These are phyloP conservation scores for Sedum album DNA, from an alignment of 164 flowering plant genomes.

Conservation along the genomic window DNA sequence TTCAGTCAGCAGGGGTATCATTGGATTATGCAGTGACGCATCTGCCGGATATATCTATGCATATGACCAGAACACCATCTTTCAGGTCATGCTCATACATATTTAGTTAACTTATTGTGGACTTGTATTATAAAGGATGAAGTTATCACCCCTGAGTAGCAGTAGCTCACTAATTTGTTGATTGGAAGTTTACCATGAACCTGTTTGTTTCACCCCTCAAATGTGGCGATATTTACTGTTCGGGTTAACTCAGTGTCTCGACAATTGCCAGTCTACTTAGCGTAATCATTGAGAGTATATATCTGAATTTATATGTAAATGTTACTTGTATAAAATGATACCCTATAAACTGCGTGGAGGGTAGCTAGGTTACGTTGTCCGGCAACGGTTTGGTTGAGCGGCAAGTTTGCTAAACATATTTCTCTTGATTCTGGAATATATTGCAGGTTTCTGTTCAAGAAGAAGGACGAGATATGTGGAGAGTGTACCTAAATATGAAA, in stretches of 20 bases:
- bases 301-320: background rate
- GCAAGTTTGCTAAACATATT: constrained; percentile 1
- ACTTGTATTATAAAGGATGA: background rate
- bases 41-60: constrained; percentile 97
- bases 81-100: constrained; percentile 51
- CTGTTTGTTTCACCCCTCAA: background rate
- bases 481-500: constrained; percentile 85
- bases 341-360: background rate
- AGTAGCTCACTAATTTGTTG: background rate
- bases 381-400: background rate
- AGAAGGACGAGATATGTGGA: constrained; percentile 99
- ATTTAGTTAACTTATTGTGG: background rate
- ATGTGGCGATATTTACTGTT: background rate
- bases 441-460: constrained; percentile 88
- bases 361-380: background rate
- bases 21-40: constrained; percentile 97
- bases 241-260: background rate
- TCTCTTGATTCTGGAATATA: constrained; percentile 14
- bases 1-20: constrained; percentile 66
- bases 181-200: background rate
- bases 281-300: background rate
- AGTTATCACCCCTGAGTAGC: background rate
- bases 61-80: constrained; percentile 87
- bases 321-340: background rate
- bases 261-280: background rate